These are phyloP conservation scores for Gonium pectorale DNA, from an alignment of 139 green algal genomes.

Conservation along the genomic window DNA sequence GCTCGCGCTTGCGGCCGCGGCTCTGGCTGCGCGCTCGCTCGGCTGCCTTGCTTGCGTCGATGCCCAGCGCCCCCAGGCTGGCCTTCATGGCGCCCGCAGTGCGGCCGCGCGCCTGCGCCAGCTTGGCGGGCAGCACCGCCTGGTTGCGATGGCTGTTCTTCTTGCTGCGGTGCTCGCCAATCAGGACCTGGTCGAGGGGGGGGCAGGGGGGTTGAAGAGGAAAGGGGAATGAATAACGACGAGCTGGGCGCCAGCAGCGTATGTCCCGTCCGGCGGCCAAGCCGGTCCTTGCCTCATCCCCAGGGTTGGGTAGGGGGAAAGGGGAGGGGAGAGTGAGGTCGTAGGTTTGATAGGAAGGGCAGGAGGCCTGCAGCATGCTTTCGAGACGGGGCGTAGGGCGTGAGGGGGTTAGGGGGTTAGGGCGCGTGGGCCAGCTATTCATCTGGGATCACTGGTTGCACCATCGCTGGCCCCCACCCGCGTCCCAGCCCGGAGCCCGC, in stretches of 20 bases:
- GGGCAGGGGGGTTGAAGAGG: background rate
- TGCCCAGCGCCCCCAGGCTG: constrained; percentile 83
- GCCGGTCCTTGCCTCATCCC: too few species aligned
- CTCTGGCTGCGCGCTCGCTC: constrained; percentile 70
- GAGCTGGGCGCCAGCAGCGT: too few species aligned
- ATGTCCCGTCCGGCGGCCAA: too few species aligned
- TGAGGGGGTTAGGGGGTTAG: too few species aligned
- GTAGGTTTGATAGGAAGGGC: too few species aligned
- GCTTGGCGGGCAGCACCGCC: constrained; percentile 78
- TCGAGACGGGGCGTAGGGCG: too few species aligned
- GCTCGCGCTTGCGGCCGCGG: constrained; percentile 79
- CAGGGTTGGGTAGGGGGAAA: background rate
- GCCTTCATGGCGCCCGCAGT: constrained; percentile 57
- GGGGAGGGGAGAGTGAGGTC: background rate
- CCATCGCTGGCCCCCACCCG: too few species aligned
- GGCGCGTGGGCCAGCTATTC: too few species aligned
- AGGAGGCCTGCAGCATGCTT: too few species aligned
- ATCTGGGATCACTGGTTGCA: too few species aligned
- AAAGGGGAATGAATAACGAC: too few species aligned
- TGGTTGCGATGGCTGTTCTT: constrained; percentile 63
- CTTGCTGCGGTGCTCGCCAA: constrained; percentile 80
- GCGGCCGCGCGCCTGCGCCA: constrained; percentile 41
- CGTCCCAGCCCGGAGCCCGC: too few species aligned
- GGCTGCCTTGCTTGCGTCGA: constrained; percentile 88
- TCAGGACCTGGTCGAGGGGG: constrained; percentile 47